Base-by-base conservation (phyloP, 257 asterid species). In the Primulina eburnea region DNA sequence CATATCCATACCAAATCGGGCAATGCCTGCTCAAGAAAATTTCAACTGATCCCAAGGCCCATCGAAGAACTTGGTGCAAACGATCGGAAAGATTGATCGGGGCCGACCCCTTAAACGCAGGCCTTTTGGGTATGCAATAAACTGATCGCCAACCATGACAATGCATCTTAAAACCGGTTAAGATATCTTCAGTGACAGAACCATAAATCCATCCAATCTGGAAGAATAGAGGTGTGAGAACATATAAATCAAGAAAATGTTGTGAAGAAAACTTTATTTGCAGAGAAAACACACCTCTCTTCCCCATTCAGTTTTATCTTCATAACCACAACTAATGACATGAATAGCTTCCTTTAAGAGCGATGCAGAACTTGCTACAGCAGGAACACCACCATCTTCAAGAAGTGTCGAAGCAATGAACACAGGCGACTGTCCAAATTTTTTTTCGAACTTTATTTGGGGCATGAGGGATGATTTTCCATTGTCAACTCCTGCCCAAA, bases 81-180 rank as follows among this genome's bases (percentile, higher is more conserved):
- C 97, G 94, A 83, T 92, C 98, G 0, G 98, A 92, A 73, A 92
- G 89, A 86, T 88, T 92, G 82, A 90, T 89, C 55, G 98, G 98
- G 52, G 98, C 97, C 2, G 89, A 84, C 28, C 89, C 89, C 76
- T 84, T 84, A 64, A 84, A 84, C 34, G 89, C 89, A 34, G 89
- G 81, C 3, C 82, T 77, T 65, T 71, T 74, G 12, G 89, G 89
- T 12, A 84, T 80, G 71, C 89, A 82, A 59, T 92, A 92, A 43
- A 88, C 75, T 33, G 98, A 92, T 80, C 80, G 80, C 98, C 97
- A 92, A 66, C 98, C 97, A 11, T 97, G 90, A 8, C 92, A 86
- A 40, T 92, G 98, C 97, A 92, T 92, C 81, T 92, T 92, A 65
- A 92, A 87, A 62, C 98, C 98, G 6, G 98, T 92, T 82, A 92